These are phyloP conservation scores for Trametes elegans DNA, from an alignment of 768 basidiomycete genomes.

Conservation along the genomic window DNA sequence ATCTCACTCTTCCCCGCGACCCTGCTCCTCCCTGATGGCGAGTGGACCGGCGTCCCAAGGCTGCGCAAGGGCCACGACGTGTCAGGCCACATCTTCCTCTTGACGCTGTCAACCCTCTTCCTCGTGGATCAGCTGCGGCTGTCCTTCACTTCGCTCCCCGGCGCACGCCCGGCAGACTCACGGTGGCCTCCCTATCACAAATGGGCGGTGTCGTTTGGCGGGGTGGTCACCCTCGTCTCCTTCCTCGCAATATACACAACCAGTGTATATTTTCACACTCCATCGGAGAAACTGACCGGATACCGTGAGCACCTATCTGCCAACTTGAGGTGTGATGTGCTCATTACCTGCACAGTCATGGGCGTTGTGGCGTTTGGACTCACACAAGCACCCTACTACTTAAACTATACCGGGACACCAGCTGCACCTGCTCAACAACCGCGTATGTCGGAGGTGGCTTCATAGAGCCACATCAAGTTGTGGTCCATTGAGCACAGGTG, in stretches of 20 bases:
- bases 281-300: conserved; percentile 84
- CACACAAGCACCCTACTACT: conserved; percentile 1
- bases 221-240: conserved; percentile 59
- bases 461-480: no score
- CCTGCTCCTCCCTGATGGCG: conserved; percentile 36
- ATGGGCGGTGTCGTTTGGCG: conserved; percentile 45
- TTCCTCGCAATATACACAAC: conserved; percentile 77
- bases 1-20: conserved; percentile 56
- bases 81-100: conserved; percentile 90
- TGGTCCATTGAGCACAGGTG: no score
- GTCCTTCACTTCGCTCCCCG: conserved; percentile 36
- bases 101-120: conserved; percentile 77
- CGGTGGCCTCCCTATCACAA: conserved; percentile 45
- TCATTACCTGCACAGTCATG: not conserved
- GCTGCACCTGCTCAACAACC: no score
- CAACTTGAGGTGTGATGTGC: not conserved
- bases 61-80: conserved; percentile 86
- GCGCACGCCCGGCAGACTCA: conserved; percentile 22
- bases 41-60: conserved; percentile 53
- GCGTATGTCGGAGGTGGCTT: no score
- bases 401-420: not conserved
- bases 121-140: conserved; percentile 71
- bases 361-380: not conserved
- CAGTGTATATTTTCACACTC: conserved; percentile 87
- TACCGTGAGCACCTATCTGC: conserved; percentile 53